Percentiles rank a stretch among this genome's conserved stretches.
These are phyloP conservation scores for Oryza glumipatula DNA, from an alignment of 176 grass and related monocot genomes.

Conservation along the genomic window DNA sequence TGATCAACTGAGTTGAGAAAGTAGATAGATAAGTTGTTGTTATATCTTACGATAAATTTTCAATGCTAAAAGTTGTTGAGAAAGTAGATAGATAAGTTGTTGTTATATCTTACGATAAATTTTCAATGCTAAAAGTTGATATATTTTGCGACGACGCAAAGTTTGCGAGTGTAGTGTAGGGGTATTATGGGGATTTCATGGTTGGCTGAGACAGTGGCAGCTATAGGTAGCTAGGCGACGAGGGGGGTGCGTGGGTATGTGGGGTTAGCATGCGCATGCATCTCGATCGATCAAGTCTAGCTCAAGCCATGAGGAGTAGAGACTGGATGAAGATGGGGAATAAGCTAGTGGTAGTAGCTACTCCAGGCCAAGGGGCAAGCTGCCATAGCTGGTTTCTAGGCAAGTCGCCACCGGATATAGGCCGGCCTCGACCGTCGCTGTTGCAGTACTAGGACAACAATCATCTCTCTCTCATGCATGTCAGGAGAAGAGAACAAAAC, in stretches of 20 bases:
- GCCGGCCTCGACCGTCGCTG: neutral
- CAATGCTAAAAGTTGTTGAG: too few species aligned
- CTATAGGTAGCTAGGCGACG: constrained; percentile 34
- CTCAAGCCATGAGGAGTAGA: constrained; percentile 28
- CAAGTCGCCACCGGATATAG: neutral
- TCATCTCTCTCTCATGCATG: neutral
- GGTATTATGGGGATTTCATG: constrained; percentile 15
- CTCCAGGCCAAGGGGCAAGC: neutral
- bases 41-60: too few species aligned
- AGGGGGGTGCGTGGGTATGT: neutral
- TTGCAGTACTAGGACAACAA: neutral
- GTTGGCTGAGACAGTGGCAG: constrained; percentile 31
- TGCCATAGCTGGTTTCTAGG: neutral
- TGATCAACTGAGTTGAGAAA: too few species aligned
- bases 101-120: too few species aligned
- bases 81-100: too few species aligned
- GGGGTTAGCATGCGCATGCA: neutral
- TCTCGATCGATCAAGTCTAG: neutral
- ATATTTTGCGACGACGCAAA: too few species aligned
- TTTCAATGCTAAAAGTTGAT: too few species aligned
- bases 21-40: too few species aligned
- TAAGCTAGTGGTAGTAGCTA: neutral
- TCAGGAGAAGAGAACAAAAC: too few species aligned
- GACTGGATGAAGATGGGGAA: neutral
- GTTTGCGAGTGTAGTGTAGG: neutral